phyloP scores from a whole-genome alignment of 768 basidiomycete genomes.

The Suillus bovinus region DNA sequence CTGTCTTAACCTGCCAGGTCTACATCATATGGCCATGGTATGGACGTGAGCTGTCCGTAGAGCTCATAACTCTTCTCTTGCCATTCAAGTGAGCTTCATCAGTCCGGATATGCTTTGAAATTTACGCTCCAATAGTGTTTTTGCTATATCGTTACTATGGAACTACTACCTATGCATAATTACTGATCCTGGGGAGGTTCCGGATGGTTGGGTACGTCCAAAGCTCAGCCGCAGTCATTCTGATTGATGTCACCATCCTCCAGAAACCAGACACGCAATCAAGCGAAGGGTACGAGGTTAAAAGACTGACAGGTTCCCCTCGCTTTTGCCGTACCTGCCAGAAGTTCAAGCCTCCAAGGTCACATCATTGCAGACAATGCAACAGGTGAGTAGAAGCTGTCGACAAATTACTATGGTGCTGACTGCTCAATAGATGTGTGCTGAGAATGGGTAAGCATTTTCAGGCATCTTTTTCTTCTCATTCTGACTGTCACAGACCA shows the following conservation, averaged over 20 bases:
- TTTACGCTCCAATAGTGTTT: conserved; percentile 46
- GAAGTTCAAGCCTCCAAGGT: conserved; percentile 81
- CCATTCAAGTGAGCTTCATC: conserved; percentile 82
- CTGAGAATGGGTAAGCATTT: conserved; percentile 78
- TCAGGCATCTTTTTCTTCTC: conserved; percentile 2
- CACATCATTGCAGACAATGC: conserved; percentile 93
- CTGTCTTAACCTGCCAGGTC: conserved; percentile 86
- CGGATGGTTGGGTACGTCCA: conserved; percentile 67
- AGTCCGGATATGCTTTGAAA: conserved; percentile 3
- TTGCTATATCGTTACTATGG: conserved; percentile 80
- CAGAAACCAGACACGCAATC: conserved; percentile 74
- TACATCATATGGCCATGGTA: conserved; percentile 96
- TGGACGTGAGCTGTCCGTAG: conserved; percentile 67
- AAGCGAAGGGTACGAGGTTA: conserved; percentile 83
- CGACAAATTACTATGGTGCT: not conserved
- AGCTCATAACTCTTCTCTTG: conserved; percentile 71
- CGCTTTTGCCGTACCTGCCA: conserved; percentile 87
- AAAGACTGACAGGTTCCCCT: conserved; percentile 80
- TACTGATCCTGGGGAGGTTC: conserved; percentile 86
- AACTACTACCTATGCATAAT: conserved; percentile 85
- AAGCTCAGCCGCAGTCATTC: not conserved
- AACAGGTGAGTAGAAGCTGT: conserved; percentile 53
- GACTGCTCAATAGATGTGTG: conserved; percentile 55
- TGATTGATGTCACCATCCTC: conserved; percentile 9
- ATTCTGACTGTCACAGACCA: conserved; percentile 54